These are phyloP conservation scores for Xylaria palmicola DNA, from an alignment of 495 filamentous ascomycete genomes.

Conservation along the genomic window DNA sequence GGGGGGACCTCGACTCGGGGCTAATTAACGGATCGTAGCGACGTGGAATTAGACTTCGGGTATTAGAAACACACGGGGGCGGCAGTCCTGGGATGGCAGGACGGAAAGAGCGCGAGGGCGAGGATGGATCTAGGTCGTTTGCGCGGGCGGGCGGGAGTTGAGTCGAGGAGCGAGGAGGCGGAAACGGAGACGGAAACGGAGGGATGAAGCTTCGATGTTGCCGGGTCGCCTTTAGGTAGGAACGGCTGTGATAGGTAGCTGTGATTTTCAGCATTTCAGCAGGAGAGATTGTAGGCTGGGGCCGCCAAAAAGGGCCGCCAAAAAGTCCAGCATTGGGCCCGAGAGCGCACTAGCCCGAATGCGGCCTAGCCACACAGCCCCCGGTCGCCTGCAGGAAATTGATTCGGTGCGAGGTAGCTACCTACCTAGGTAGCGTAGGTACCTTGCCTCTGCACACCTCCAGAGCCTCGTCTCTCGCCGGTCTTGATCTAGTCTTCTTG, in stretches of 20 bases:
- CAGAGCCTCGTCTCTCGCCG: constrained; percentile 8
- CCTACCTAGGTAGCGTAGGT: neutral
- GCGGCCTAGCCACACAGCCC: neutral
- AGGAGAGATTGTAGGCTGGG: constrained; percentile 8
- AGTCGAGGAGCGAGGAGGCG: neutral
- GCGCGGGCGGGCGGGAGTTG: constrained; percentile 7
- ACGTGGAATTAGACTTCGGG: neutral
- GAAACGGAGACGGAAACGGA: neutral
- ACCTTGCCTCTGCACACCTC: neutral
- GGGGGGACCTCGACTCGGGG: constrained; percentile 1
- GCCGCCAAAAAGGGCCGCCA: neutral
- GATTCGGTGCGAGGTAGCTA: neutral
- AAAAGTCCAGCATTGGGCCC: constrained; percentile 5
- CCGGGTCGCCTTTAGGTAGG: constrained; percentile 13
- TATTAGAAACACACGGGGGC: constrained; percentile 4
- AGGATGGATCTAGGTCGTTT: constrained; percentile 5
- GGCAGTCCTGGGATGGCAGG: neutral
- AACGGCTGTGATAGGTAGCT: constrained; percentile 18
- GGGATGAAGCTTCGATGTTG: constrained; percentile 6
- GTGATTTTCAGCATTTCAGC: constrained; percentile 18
- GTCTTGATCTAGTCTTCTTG: neutral
- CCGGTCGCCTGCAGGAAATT: constrained; percentile 14
- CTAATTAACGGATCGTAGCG: neutral
- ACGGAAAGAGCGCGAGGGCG: constrained; percentile 1
- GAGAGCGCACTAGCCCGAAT: neutral